phyloP scores from a whole-genome alignment of 208 protist species.

The Tritrichomonas foetus region DNA sequence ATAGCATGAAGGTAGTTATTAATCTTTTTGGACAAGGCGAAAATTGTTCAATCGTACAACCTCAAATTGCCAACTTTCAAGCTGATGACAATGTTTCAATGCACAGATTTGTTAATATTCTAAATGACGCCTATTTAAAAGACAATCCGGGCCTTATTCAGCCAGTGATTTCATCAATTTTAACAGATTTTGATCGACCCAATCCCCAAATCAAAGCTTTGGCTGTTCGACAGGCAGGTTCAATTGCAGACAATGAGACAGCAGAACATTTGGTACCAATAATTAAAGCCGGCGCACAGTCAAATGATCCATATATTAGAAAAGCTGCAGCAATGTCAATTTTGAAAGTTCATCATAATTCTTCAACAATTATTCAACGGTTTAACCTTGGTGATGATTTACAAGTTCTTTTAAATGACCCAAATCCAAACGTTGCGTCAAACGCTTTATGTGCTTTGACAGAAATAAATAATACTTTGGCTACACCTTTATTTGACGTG shows the following conservation, averaged over 20 bases:
- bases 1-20: background rate
- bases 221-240: background rate
- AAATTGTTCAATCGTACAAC: background rate
- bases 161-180: background rate
- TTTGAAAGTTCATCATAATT: background rate
- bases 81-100: background rate
- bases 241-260: too few species aligned
- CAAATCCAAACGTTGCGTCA: background rate
- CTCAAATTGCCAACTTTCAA: background rate
- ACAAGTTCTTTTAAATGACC: background rate
- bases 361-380: background rate
- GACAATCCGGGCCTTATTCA: background rate
- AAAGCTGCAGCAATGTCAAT: background rate
- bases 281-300: background rate
- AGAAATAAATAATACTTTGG: background rate
- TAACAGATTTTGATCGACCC: background rate
- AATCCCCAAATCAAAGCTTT: background rate
- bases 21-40: background rate
- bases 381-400: background rate
- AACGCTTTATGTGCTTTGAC: background rate
- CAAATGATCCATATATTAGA: background rate
- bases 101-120: background rate
- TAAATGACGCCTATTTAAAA: background rate
- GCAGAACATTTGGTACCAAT: background rate
- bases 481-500: background rate